These are phyloP conservation scores for Macrolepiota albuminosa DNA, from an alignment of 768 basidiomycete genomes.

Conservation along the genomic window DNA sequence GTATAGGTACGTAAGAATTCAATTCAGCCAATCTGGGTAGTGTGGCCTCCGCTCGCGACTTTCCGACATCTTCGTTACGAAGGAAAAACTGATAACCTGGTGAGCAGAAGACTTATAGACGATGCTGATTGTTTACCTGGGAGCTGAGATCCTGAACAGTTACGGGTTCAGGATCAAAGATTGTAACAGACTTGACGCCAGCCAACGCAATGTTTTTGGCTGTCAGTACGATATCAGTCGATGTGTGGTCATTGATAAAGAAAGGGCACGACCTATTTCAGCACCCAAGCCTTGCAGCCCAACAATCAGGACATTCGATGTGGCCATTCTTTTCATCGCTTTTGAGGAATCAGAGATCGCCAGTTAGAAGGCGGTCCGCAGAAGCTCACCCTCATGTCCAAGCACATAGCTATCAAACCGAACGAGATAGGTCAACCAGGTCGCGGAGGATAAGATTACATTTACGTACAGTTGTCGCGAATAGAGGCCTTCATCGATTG, in stretches of 20 bases:
- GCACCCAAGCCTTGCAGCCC: conserved; percentile 91
- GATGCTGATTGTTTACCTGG: conserved; percentile 51
- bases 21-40: conserved; percentile 88
- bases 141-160: conserved; percentile 88
- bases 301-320: conserved; percentile 90
- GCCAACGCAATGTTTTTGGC: conserved; percentile 95
- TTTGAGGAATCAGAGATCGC: conserved; percentile 8
- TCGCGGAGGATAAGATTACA: conserved; percentile 4
- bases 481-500: conserved; percentile 91
- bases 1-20: conserved; percentile 94
- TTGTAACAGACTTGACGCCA: conserved; percentile 95
- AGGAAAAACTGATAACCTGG: conserved; percentile 76
- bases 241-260: not conserved
- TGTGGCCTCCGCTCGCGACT: conserved; percentile 81
- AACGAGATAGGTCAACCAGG: conserved; percentile 15
- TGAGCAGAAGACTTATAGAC: conserved; percentile 10
- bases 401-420: conserved; percentile 72
- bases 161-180: conserved; percentile 90
- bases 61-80: conserved; percentile 80
- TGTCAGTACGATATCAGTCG: conserved; percentile 22
- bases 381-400: conserved; percentile 80
- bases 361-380: not conserved
- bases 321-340: conserved; percentile 99
- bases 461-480: conserved; percentile 82
- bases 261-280: conserved; percentile 66